These are phyloP conservation scores for Phaeolepiota aurea DNA, from an alignment of 768 basidiomycete species.

Conservation along the genomic window DNA sequence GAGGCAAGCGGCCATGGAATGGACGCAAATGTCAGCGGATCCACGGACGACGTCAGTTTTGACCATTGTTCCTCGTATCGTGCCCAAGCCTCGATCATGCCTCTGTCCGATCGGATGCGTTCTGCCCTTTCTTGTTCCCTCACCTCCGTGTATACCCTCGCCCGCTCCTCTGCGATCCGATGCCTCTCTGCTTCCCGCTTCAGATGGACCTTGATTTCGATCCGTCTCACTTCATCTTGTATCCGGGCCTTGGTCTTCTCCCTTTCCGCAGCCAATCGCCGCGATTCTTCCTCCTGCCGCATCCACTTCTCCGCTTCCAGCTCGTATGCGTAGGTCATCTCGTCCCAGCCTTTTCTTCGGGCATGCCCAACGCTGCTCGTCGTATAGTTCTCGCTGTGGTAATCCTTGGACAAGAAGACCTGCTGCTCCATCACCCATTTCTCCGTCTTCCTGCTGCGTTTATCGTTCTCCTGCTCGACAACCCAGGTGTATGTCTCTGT, in stretches of 20 bases:
- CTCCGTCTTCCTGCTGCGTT: slow-evolving; percentile 43
- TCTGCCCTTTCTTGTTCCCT: slow-evolving; percentile 38
- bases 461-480: slow-evolving; percentile 42
- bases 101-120: slow-evolving; percentile 31
- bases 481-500: slow-evolving; percentile 39
- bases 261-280: slow-evolving; percentile 33
- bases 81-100: slow-evolving; percentile 48
- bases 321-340: slow-evolving; percentile 42
- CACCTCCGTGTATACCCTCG: slow-evolving; percentile 23
- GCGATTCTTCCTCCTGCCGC: slow-evolving; percentile 37
- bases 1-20: slow-evolving; percentile 66
- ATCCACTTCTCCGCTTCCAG: slow-evolving; percentile 46
- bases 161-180: slow-evolving; percentile 39
- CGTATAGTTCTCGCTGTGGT: slow-evolving; percentile 5
- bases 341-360: slow-evolving; percentile 39
- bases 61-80: slow-evolving; percentile 62
- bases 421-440: slow-evolving; percentile 62
- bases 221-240: slow-evolving; percentile 46
- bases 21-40: slow-evolving; percentile 44
- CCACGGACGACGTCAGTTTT: slow-evolving; percentile 34
- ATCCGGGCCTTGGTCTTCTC: slow-evolving; percentile 37
- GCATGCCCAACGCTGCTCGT: slow-evolving; percentile 6
- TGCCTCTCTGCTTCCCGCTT: slow-evolving; percentile 42
- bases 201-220: slow-evolving; percentile 43
- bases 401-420: slow-evolving; percentile 22